These are phyloP conservation scores for Penicillium sp. DNA, from an alignment of 2,329 filamentous ascomycete genomes.

Conservation along the genomic window DNA sequence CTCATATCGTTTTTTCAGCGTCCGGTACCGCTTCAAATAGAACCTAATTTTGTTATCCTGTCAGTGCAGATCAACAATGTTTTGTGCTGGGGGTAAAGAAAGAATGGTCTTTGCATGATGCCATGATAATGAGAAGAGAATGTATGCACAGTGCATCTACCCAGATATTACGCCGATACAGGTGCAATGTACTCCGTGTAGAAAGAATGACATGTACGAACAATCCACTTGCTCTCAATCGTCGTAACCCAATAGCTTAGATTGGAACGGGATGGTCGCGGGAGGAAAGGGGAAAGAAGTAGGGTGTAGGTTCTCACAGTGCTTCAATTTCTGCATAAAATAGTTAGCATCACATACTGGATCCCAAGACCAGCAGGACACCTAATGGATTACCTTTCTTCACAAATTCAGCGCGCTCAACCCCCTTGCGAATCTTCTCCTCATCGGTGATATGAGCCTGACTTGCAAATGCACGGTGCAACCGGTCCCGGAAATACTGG, in stretches of 20 bases:
- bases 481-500: constrained; percentile 71
- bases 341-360: constrained; percentile 2
- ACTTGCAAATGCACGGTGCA: constrained; percentile 80
- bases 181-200: constrained; percentile 19
- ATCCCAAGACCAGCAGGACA: background rate
- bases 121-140: constrained; percentile 21
- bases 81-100: constrained; percentile 8
- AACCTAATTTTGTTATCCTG: constrained; percentile 56
- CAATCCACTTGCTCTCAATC: background rate
- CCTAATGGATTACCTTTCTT: constrained; percentile 85
- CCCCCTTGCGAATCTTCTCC: constrained; percentile 68
- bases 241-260: background rate
- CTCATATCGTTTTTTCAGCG: constrained; percentile 76
- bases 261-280: constrained; percentile 1
- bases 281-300: background rate
- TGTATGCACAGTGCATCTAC: constrained; percentile 12
- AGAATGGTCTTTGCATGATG: constrained; percentile 20
- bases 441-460: constrained; percentile 69
- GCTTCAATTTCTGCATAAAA: constrained; percentile 74
- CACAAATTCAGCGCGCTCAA: constrained; percentile 78
- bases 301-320: constrained; percentile 62
- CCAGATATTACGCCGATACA: constrained; percentile 20
- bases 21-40: constrained; percentile 86
- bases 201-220: constrained; percentile 21
- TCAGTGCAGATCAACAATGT: constrained; percentile 20